Base-by-base conservation (phyloP, 495 filamentous ascomycete species). In the Penicillium arizonense region DNA sequence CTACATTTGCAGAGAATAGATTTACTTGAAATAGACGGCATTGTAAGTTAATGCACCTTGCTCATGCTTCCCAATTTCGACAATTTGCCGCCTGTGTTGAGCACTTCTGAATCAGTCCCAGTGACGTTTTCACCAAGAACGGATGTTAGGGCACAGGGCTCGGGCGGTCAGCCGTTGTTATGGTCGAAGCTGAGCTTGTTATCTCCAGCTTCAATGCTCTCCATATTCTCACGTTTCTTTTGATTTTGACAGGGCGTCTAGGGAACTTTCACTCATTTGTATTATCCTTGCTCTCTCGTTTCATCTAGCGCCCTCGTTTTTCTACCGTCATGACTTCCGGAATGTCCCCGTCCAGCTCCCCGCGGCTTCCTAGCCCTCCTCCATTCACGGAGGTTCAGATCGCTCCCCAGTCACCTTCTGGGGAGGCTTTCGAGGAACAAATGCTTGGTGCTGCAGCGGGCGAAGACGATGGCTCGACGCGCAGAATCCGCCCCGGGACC, bases 401-500 rank as follows among this genome's bases (percentile, higher is more conserved):
- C 53, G 88, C 86, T 3, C 89, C 90, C 52, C 86, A 87, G 64
- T 95, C 90, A 33, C 91, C 91, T 11, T 81, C 80, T 51, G 79
- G 82, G 36, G 77, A 79, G 32, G 75, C 77, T 10, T 76, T 67
- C 49, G 74, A 67, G 20, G 61, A 58, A 32, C 59, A 24, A 69
- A 71, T 64, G 32, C 56, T 76, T 38, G 70, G 71, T 58, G 61
- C 82, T 54, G 55, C 75, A 51, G 54, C 77, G 73, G 77, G 75
- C 55, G 55, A 77, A 57, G 74, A 89, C 70, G 70, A 84, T 79
- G 76, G 85, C 74, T 79, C 90, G 21, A 85, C 81, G 46, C 80
- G 94, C 56, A 83, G 94, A 59, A 96, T 98, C 68, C 86, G 94
- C 20, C 93, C 94, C 3, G 94, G 94, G 41, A 96, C 92, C 33